A percentile compares a stretch with the other conserved stretches of the same genome.
Conservation (phyloP, 345 rosid genomes). For the Pugionium dolabratum region DNA sequence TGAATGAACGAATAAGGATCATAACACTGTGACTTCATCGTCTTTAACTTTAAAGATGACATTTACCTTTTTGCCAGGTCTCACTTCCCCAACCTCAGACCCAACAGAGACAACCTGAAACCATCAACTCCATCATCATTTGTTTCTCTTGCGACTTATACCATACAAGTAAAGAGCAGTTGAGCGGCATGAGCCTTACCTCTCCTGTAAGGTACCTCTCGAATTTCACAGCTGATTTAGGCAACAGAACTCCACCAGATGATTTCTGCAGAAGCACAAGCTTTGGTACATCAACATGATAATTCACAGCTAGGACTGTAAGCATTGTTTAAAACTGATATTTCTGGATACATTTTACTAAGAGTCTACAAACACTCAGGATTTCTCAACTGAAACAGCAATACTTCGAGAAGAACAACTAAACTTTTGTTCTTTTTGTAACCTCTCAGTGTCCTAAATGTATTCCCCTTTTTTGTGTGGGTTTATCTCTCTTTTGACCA, state of each 20-base stretch:
- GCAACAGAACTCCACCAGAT: constrained; percentile 73
- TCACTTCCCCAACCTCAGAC: constrained; percentile 55
- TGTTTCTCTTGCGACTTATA: background rate
- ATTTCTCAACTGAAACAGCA: background rate
- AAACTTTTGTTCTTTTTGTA: background rate
- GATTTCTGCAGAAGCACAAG: constrained; percentile 55
- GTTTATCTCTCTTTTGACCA: background rate
- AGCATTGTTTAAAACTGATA: background rate
- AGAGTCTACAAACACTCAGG: background rate
- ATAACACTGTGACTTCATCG: background rate
- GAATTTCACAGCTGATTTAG: constrained; percentile 82
- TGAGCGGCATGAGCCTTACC: constrained; percentile 42
- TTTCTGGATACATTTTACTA: background rate
- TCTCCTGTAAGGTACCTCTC: constrained; percentile 77
- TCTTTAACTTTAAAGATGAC: background rate
- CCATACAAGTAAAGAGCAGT: background rate
- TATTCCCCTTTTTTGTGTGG: background rate
- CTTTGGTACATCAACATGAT: background rate
- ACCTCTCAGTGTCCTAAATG: background rate
- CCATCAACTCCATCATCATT: background rate
- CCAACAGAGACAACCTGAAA: constrained; percentile 73
- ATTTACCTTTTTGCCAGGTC: constrained; percentile 72
- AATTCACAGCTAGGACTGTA: background rate
- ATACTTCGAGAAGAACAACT: background rate
- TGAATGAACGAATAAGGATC: background rate